Conservation (phyloP, 441 rosid genomes). For the Populus tomentosa region DNA sequence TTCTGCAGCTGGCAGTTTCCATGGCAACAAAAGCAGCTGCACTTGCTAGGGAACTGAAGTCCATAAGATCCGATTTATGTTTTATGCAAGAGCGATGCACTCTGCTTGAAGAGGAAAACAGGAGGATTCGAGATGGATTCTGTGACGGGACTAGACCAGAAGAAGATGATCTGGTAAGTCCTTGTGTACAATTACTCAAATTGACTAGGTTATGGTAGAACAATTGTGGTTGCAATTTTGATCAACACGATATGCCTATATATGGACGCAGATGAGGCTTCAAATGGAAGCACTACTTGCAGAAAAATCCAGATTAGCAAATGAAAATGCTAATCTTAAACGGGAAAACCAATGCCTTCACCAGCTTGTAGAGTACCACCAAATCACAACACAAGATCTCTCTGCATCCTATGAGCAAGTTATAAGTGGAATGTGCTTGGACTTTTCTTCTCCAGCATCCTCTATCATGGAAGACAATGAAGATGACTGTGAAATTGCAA, state of each 20-base stretch:
- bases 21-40: slow-evolving; percentile 81
- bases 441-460: slow-evolving; percentile 67
- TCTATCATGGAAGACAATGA: slow-evolving; percentile 13
- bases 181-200: background rate
- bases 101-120: slow-evolving; percentile 81
- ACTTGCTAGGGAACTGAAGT: slow-evolving; percentile 69
- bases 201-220: too few relatives aligned
- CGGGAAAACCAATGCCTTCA: slow-evolving; percentile 90
- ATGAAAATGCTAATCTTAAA: slow-evolving; percentile 66
- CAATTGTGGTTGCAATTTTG: too few relatives aligned
- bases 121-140: slow-evolving; percentile 75
- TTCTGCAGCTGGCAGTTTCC: slow-evolving; percentile 63
- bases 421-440: slow-evolving; percentile 62
- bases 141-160: slow-evolving; percentile 64
- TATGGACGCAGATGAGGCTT: slow-evolving; percentile 61
- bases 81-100: slow-evolving; percentile 71
- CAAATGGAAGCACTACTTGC: slow-evolving; percentile 88
- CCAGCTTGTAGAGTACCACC: slow-evolving; percentile 84
- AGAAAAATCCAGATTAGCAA: slow-evolving; percentile 84
- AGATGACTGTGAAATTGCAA: slow-evolving; percentile 1
- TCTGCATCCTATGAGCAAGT: slow-evolving; percentile 71
- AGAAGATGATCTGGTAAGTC: slow-evolving; percentile 84
- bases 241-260: background rate
- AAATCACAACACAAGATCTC: slow-evolving; percentile 65
- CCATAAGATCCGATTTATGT: slow-evolving; percentile 58